A percentile compares a stretch with the other conserved stretches of the same genome.
These are phyloP conservation scores for Amesomyces nigricolor DNA, from an alignment of 2,329 filamentous ascomycete species.

Conservation along the genomic window DNA sequence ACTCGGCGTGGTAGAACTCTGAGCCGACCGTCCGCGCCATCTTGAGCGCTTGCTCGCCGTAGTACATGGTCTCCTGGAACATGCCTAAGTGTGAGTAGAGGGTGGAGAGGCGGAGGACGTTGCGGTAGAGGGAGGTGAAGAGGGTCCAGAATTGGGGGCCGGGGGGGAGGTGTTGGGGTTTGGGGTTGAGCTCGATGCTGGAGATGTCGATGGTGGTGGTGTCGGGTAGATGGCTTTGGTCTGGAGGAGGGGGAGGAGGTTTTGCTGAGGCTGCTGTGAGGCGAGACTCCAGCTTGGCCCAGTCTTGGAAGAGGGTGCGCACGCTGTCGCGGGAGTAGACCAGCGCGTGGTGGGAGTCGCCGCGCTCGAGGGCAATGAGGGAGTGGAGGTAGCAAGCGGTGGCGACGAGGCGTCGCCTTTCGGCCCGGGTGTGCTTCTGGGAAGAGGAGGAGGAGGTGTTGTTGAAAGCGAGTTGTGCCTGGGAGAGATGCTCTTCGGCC, in stretches of 20 bases:
- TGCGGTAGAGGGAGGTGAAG: constrained; percentile 65
- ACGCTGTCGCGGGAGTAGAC: constrained; percentile 53
- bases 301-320: constrained; percentile 50
- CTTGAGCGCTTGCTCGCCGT: constrained; percentile 76
- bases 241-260: not conserved
- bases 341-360: constrained; percentile 54
- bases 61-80: constrained; percentile 82
- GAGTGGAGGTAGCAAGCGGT: constrained; percentile 61
- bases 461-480: constrained; percentile 36
- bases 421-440: constrained; percentile 23
- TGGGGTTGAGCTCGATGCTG: constrained; percentile 24
- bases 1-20: constrained; percentile 50
- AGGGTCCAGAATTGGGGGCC: constrained; percentile 75
- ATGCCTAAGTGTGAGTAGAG: constrained; percentile 80
- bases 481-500: constrained; percentile 42
- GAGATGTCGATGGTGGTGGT: constrained; percentile 29
- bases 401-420: constrained; percentile 47
- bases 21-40: constrained; percentile 66
- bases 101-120: constrained; percentile 66
- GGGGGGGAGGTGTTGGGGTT: constrained; percentile 32
- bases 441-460: constrained; percentile 21
- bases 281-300: constrained; percentile 46
- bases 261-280: constrained; percentile 14
- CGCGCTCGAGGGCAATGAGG: constrained; percentile 56
- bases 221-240: constrained; percentile 14